Base-by-base conservation (phyloP, 805 yeast species). In the Kodamaea sagamina region DNA sequence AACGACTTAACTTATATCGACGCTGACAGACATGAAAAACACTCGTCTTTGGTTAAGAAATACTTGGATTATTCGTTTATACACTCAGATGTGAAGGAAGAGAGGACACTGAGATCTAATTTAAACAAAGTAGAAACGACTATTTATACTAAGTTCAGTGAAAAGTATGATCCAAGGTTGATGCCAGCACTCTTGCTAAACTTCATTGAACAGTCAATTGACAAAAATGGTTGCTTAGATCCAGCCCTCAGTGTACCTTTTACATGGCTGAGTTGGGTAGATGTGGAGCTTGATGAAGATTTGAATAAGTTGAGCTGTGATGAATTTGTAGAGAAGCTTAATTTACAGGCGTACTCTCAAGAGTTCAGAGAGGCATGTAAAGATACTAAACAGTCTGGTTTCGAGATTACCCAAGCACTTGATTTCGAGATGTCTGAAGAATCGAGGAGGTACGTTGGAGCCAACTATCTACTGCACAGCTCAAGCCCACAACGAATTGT, bases 401-500 rank as follows among this genome's bases (percentile, higher is more conserved):
- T 27, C 31, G 15, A 27, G 5, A 29, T 29, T 13, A 29, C 6
- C 11, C 4, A 29, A 13, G 15, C 19, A 6, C 34, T 25, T 11
- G 26, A 32, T 19, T 32, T 19, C 24, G 24, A 32, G 25, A 21
- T 32, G 36, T 11, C 24, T n/a, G 36, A 32, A 17, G 36, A 32
- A 3, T n/a, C 13, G 13, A 32, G 36, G 18, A 19, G 24, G 41
- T 46, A 62, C 2, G 44, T 63, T 41, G 74, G 74, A 0, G 63
- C 64, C 0, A 54, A 57, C 13, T 70, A 66, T 47, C 44, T 73
- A 12, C 53, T 58, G 39, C 13, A 50, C 1, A 60, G 65, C 19
- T 61, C 68, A 0, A 48, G 29, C 2, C 64, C 77, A 1, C 46
- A 59, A 3, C 50, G 68, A 36, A 37, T 67, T 3, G 55, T 57